A percentile compares a stretch with the other conserved stretches of the same genome.
These are phyloP conservation scores for Aspergillus thermomutatus DNA, from an alignment of 2,329 filamentous ascomycete genomes.

Conservation along the genomic window DNA sequence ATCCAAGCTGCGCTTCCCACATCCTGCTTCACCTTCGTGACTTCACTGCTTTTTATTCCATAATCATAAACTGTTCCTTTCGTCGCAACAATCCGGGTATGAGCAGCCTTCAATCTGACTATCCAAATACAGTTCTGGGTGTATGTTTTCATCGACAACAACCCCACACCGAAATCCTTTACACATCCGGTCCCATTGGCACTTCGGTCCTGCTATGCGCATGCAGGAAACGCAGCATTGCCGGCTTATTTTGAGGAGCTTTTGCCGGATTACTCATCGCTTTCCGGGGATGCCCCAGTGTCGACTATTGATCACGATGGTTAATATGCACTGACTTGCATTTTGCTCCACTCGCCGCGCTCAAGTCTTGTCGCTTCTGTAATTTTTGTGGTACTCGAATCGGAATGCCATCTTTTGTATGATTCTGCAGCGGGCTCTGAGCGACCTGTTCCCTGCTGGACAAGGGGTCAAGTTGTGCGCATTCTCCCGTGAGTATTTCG, in stretches of 20 bases:
- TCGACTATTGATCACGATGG: not conserved
- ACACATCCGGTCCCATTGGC: conserved; percentile 4
- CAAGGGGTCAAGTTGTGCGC: too few species aligned
- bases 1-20: not conserved
- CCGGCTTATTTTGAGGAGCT: conserved; percentile 4
- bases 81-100: not conserved
- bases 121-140: not conserved
- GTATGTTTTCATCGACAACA: not conserved
- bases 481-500: too few species aligned
- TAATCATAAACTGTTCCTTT: not conserved
- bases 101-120: not conserved
- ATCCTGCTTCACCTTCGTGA: too few species aligned
- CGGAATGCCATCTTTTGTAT: too few species aligned
- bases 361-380: too few species aligned
- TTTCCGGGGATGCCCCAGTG: not conserved
- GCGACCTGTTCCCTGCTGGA: too few species aligned
- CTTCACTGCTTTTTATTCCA: too few species aligned
- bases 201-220: conserved; percentile 13
- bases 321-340: not conserved
- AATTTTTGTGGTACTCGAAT: too few species aligned
- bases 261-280: not conserved
- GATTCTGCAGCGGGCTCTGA: too few species aligned
- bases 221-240: conserved; percentile 9
- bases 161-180: not conserved
- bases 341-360: too few species aligned